These are phyloP conservation scores for Protostelium mycophagum DNA, from an alignment of 78 protist genomes.

Conservation along the genomic window DNA sequence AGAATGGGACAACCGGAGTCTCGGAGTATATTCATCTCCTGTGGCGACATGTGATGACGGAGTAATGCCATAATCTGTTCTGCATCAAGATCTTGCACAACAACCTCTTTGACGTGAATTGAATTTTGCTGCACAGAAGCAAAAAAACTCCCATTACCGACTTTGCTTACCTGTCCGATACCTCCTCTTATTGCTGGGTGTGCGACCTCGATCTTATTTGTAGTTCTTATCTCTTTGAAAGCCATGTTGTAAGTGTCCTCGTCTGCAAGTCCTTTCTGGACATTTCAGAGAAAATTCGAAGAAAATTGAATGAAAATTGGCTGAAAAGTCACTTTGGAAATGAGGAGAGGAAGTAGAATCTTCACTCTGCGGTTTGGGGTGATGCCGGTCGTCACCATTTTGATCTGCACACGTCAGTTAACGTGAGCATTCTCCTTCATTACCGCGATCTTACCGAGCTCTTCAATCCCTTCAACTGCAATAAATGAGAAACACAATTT, in stretches of 20 bases:
- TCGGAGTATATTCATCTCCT: neutral
- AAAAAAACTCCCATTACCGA: neutral
- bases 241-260: neutral
- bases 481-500: neutral
- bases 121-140: too few relatives aligned
- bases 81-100: neutral
- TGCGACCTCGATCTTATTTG: neutral
- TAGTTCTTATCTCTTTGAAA: neutral
- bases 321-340: neutral
- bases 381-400: neutral
- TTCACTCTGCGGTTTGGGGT: neutral
- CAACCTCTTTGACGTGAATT: too few relatives aligned
- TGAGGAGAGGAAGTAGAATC: neutral
- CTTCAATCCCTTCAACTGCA: neutral
- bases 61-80: neutral
- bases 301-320: neutral
- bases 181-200: neutral
- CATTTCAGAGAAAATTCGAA: neutral
- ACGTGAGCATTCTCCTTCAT: too few relatives aligned
- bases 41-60: neutral
- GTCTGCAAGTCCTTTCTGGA: neutral
- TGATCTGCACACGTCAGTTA: neutral
- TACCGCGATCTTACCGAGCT: neutral
- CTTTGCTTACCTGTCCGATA: neutral
- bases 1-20: neutral